Base-by-base conservation (phyloP, 139 green algal genomes). In the Chara braunii region DNA sequence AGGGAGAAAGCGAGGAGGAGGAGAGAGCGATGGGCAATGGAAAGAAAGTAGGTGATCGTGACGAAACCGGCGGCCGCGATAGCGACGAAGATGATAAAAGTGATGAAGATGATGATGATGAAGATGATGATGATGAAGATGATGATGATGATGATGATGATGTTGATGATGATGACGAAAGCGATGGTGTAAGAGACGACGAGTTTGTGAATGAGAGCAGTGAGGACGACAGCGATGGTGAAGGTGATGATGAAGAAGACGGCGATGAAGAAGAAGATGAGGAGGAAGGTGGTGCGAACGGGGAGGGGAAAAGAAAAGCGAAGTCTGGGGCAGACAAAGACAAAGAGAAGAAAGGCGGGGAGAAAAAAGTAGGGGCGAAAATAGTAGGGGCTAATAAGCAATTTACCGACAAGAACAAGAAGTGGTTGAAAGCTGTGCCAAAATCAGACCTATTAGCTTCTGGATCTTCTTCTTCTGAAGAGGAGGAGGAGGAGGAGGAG, bases 381-480 rank as follows among this genome's bases (percentile, higher is more conserved):
- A 18, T 48, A 18, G 18, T 18, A 48, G 40, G 18, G 40, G 40
- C 40, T 26, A 48, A 11, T 24, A 11, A 57, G 9, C 9, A 8
- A 24, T 67, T 60, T 35, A 74, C n/a, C 7, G 68, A 77, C 30
- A 61, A 74, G 57, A 74, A 74, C 32, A 6, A n/a, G 31, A 72
- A 32, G 18, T 72, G 63, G 63, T 9, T 63, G 42, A 76, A 74
- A 22, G n/a, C n/a, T n/a, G n/a, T n/a, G 60, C 31, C n/a, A 77
- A 65, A 34, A 52, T 26, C 35, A 26, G 6, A 5, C 23, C n/a
- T 14, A 5, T 28, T 14, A 51, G 59, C n/a, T n/a, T n/a, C n/a
- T n/a, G n/a, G n/a, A n/a, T n/a, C n/a, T n/a, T n/a, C n/a, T n/a
- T n/a, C n/a, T n/a, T n/a, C n/a, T 2, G 50, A 35, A 2, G 32